phyloP scores from a whole-genome alignment of 306 rosid species.

The Glycine soja region DNA sequence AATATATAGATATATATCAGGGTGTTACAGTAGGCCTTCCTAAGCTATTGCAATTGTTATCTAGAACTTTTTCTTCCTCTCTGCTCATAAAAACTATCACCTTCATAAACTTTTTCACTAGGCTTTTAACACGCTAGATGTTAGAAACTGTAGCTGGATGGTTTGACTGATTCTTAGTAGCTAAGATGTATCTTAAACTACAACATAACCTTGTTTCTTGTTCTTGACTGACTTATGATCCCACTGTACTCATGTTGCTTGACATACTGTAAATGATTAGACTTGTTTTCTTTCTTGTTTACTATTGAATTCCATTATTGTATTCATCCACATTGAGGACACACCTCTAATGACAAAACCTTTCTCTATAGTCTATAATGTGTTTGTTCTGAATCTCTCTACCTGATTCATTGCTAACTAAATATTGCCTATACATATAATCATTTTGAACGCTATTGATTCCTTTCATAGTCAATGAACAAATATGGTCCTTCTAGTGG shows the following conservation, averaged over 20 bases:
- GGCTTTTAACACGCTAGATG: not conserved
- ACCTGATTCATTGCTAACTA: constrained; percentile 1
- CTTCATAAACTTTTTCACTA: not conserved
- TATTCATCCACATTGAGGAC: constrained; percentile 1
- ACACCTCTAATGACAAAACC: not conserved
- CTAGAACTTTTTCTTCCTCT: constrained; percentile 1
- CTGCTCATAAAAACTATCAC: not conserved
- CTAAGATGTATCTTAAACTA: too few relatives aligned
- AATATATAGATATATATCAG: too few relatives aligned
- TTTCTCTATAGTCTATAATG: not conserved
- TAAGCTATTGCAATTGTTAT: constrained; percentile 1
- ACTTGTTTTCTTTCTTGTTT: not conserved
- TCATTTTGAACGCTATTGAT: constrained; percentile 1
- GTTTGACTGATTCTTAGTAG: not conserved
- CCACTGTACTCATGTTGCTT: constrained; percentile 3
- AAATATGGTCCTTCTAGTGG: not conserved
- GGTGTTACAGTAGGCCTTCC: not conserved
- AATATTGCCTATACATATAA: not conserved
- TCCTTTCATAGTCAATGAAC: constrained; percentile 30
- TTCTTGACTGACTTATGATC: constrained; percentile 4
- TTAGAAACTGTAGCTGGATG: not conserved
- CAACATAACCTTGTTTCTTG: not conserved
- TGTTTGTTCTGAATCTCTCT: not conserved
- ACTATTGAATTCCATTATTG: not conserved
- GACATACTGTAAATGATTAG: constrained; percentile 13